Evolutionary conservation across 1,284 basidiomycete species (phyloP), one percentile per base, ranked within the genome.

Genomic region (Ustanciosporium gigantosporum): DNA sequence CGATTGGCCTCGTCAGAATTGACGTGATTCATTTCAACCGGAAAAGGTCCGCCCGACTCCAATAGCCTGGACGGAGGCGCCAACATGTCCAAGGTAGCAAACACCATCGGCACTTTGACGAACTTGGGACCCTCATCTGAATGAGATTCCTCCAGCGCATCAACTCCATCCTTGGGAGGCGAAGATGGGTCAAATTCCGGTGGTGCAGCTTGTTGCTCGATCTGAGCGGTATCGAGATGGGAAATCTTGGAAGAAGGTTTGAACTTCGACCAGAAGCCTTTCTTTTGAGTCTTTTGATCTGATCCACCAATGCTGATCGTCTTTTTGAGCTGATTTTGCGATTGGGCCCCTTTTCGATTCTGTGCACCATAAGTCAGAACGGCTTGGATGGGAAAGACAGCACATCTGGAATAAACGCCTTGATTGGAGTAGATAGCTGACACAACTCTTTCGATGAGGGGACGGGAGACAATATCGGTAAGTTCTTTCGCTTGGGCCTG

Each of bases 21-120:
- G 0, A 45, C 46, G 16, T 56, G 57, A 50, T 65, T 65, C 56
- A 59, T 56, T 38, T 65, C 61, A 23, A 45, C 23, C 3, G 61
- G 61, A n/a, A 59, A 65, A 0, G 56, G 61, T 1, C 60, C 60
- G 6, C 46, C 40, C 0, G 53, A 46, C 23, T 65, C 56, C 13
- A 56, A 23, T 20, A 65, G 38, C 5, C 61, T 46, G 3, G 50
- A 38, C 1, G 56, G 61, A 19, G 61, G 61, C 1, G 56, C 46
- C 14, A 65, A 56, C 23, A 58, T 35, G 21, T 65, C 61, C 31
- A 65, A 32, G n/a, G 56, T 65, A 1, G 50, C 55, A 42, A 46
- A 65, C 3, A 50, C 37, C 61, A 65, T 59, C 14, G 36, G n/a
- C 11, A 44, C 22, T 14, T 55, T 43, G 35, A 65, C 47, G 20